These are phyloP conservation scores for Globisporangium orthogonon DNA, from an alignment of 352 stramenopile species.

Conservation along the genomic window DNA sequence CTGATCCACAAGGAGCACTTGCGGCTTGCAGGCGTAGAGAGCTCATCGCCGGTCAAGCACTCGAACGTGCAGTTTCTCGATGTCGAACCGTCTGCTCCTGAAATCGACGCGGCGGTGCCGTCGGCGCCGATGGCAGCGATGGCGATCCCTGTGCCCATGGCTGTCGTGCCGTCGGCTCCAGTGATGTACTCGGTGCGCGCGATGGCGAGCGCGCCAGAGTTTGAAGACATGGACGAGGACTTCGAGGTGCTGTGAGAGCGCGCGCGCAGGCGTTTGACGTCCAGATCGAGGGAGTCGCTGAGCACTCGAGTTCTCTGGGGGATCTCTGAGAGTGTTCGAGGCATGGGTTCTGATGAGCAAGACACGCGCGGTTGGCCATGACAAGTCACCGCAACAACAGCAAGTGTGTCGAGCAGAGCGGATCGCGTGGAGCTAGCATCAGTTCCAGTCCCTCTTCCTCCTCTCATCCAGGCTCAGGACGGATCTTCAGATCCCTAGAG, in stretches of 20 bases:
- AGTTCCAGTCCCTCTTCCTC: too few species aligned
- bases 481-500: too few species aligned
- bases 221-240: conserved; percentile 16
- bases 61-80: conserved; percentile 12
- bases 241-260: conserved; percentile 3
- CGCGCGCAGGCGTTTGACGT: not conserved
- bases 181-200: conserved; percentile 11
- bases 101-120: conserved; percentile 11
- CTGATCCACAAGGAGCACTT: conserved; percentile 44
- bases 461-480: too few species aligned
- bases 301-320: not conserved
- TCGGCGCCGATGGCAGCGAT: conserved; percentile 12
- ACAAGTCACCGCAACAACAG: not conserved
- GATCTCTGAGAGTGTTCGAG: not conserved
- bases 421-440: not conserved
- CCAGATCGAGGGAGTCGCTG: too few species aligned
- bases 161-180: conserved; percentile 6
- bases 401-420: not conserved
- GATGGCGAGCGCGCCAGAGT: conserved; percentile 13
- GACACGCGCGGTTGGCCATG: not conserved
- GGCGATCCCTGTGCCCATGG: conserved; percentile 8
- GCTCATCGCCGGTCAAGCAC: conserved; percentile 10
- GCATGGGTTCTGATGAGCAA: too few species aligned
- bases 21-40: conserved; percentile 22
- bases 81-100: conserved; percentile 12